These are phyloP conservation scores for Trametes polyzona DNA, from an alignment of 1,284 basidiomycete genomes.

Conservation along the genomic window DNA sequence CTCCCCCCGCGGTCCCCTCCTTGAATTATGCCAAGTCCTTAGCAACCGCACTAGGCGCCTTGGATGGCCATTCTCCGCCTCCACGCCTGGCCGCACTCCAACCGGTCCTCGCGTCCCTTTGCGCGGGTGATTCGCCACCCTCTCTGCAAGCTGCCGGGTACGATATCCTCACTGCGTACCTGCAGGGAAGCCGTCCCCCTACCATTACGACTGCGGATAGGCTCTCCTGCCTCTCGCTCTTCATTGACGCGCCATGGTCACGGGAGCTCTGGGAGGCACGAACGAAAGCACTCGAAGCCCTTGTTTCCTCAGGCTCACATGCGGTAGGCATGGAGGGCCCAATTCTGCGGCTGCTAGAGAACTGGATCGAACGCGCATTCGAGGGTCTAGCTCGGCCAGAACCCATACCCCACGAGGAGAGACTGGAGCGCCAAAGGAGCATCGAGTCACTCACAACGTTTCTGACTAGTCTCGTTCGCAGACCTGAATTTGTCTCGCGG, in stretches of 20 bases:
- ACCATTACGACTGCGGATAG: conserved; percentile 56
- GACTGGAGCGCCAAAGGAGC: conserved; percentile 61
- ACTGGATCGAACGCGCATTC: conserved; percentile 69
- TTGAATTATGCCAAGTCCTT: conserved; percentile 36
- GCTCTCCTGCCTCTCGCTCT: conserved; percentile 63
- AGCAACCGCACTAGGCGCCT: conserved; percentile 29
- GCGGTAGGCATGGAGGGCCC: conserved; percentile 66
- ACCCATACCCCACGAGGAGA: conserved; percentile 44
- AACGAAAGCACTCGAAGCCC: conserved; percentile 63
- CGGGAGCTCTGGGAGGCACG: conserved; percentile 70
- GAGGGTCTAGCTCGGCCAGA: conserved; percentile 50
- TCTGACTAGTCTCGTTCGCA: conserved; percentile 53
- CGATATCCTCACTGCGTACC: conserved; percentile 71
- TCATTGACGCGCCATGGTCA: conserved; percentile 58
- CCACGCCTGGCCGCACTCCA: conserved; percentile 43
- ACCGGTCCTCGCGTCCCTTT: conserved; percentile 63
- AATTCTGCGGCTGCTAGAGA: conserved; percentile 56
- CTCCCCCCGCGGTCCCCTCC: conserved; percentile 42
- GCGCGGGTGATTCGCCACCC: conserved; percentile 52
- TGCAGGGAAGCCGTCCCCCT: conserved; percentile 55
- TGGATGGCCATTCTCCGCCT: conserved; percentile 26
- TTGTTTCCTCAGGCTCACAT: conserved; percentile 60
- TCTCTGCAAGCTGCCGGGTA: conserved; percentile 67
- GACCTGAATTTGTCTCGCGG: conserved; percentile 56
- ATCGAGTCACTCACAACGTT: conserved; percentile 62